Percentiles rank a stretch among this genome's conserved stretches.
phyloP scores from a whole-genome alignment of 1,284 basidiomycete genomes.

The Kalmanozyma brasiliensis region DNA sequence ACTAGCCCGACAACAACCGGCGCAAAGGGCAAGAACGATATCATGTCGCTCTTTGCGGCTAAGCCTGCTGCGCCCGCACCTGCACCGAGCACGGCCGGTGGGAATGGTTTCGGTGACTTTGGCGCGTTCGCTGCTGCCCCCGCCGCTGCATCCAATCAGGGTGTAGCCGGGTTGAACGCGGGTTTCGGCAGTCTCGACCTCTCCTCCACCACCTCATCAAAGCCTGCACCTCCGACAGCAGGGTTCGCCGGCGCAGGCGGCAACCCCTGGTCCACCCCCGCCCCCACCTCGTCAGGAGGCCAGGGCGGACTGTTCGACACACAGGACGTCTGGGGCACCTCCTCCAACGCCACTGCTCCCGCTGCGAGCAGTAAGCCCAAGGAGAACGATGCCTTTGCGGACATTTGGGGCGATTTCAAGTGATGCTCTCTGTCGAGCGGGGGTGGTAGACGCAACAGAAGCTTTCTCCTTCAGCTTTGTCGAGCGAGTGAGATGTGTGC shows the following conservation, averaged over 20 bases:
- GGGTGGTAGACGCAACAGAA: too few species aligned
- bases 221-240: not conserved
- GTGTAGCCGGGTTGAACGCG: slow-evolving; percentile 6
- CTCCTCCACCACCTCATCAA: slow-evolving; percentile 4
- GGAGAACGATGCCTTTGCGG: slow-evolving; percentile 65
- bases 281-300: not conserved
- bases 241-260: not conserved
- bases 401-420: slow-evolving; percentile 67
- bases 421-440: slow-evolving; percentile 5
- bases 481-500: too few species aligned
- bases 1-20: slow-evolving; percentile 67
- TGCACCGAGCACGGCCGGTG: not conserved
- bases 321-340: slow-evolving; percentile 56
- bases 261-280: slow-evolving; percentile 22
- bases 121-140: too few species aligned
- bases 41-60: slow-evolving; percentile 78
- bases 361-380: slow-evolving; percentile 19
- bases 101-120: slow-evolving; percentile 31
- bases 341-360: not conserved
- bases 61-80: slow-evolving; percentile 11
- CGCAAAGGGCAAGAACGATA: slow-evolving; percentile 76
- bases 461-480: not conserved
- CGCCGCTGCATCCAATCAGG: not conserved
- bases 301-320: slow-evolving; percentile 49
- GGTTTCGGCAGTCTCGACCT: slow-evolving; percentile 33